phyloP scores from a whole-genome alignment of 2,329 filamentous ascomycete species.

The Clonostachys byssicola region DNA sequence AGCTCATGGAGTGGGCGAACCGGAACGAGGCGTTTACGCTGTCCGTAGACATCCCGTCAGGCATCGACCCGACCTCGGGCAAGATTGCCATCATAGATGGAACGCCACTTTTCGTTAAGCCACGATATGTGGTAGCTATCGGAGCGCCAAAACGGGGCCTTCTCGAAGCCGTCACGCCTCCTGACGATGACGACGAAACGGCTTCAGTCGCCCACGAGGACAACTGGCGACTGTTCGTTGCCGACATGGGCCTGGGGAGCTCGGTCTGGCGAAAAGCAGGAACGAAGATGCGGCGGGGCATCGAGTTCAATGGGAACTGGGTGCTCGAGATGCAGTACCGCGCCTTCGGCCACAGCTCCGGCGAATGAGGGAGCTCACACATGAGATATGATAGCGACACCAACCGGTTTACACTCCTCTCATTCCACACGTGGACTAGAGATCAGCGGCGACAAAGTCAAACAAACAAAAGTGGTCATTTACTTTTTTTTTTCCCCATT shows the following conservation, averaged over 20 bases:
- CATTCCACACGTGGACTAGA: too few species aligned
- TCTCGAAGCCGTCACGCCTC: constrained; percentile 66
- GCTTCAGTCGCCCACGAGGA: constrained; percentile 36
- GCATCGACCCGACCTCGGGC: constrained; percentile 76
- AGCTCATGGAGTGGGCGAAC: constrained; percentile 92
- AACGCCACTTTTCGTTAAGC: constrained; percentile 72
- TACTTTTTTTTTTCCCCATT: too few species aligned
- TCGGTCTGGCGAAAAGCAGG: constrained; percentile 83
- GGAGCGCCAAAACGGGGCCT: constrained; percentile 85
- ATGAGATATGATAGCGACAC: too few species aligned
- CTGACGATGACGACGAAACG: constrained; percentile 30
- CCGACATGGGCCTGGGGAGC: constrained; percentile 80
- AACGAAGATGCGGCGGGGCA: constrained; percentile 74
- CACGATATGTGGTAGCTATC: constrained; percentile 79
- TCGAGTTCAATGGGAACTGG: constrained; percentile 88
- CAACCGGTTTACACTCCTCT: too few species aligned
- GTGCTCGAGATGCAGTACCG: constrained; percentile 65
- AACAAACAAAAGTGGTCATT: too few species aligned
- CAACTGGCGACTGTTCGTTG: constrained; percentile 77
- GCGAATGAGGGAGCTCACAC: neutral
- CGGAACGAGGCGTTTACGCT: constrained; percentile 78
- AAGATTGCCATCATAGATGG: constrained; percentile 66
- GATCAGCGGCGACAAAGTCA: too few species aligned
- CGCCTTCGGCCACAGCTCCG: neutral
- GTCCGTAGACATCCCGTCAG: constrained; percentile 87